phyloP scores from a whole-genome alignment of 2,329 filamentous ascomycete genomes.

The Phoma herbarum region DNA sequence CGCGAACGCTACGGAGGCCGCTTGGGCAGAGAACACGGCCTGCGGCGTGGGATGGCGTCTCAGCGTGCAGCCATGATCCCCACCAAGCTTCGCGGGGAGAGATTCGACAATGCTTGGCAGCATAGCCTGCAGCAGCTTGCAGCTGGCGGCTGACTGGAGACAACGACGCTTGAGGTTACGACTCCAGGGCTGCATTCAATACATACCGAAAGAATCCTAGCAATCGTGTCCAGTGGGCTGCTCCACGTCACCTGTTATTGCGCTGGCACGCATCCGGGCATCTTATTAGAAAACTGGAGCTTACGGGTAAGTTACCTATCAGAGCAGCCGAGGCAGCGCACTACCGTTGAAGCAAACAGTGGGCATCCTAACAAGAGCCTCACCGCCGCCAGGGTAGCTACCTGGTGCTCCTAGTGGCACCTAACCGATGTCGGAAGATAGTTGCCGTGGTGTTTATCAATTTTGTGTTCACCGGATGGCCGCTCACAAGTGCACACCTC shows the following conservation, averaged over 20 bases:
- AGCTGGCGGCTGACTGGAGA: conserved; percentile 16
- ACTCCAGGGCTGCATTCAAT: conserved; percentile 17
- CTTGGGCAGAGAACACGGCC: conserved; percentile 15
- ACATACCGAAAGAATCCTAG: conserved; percentile 20
- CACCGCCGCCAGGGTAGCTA: conserved; percentile 17
- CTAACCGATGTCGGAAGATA: conserved; percentile 15
- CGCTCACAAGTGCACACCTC: conserved; percentile 12
- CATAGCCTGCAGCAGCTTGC: conserved; percentile 14
- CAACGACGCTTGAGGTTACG: conserved; percentile 8
- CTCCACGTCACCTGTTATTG: conserved; percentile 20
- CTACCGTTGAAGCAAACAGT: conserved; percentile 22
- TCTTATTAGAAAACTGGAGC: conserved; percentile 14
- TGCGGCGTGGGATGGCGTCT: conserved; percentile 23
- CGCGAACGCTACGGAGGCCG: conserved; percentile 20
- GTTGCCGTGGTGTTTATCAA: conserved; percentile 17
- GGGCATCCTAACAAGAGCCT: conserved; percentile 22
- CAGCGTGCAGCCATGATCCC: conserved; percentile 12
- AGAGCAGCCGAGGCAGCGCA: conserved; percentile 17
- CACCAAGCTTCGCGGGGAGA: conserved; percentile 21
- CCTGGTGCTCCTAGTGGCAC: not conserved
- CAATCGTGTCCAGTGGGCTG: conserved; percentile 10
- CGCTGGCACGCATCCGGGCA: conserved; percentile 14
- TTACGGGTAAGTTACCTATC: conserved; percentile 22
- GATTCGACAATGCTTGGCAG: conserved; percentile 19
- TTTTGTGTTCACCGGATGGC: conserved; percentile 19